phyloP scores from a whole-genome alignment of 2,329 filamentous ascomycete genomes.

The Aspergillus bombycis region DNA sequence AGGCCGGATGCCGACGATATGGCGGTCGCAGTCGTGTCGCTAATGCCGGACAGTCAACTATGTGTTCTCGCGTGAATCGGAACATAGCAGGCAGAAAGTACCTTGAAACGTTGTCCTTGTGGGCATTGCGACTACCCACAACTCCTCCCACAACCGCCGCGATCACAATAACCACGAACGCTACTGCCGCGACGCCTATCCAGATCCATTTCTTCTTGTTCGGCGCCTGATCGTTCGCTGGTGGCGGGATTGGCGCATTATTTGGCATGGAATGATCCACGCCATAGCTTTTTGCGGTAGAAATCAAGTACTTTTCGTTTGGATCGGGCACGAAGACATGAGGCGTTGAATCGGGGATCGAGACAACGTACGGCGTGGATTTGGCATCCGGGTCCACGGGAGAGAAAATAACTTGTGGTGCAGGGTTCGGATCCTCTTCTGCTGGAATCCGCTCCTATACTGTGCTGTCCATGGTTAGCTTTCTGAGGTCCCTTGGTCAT shows the following conservation, averaged over 20 bases:
- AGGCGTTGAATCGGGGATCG: not conserved
- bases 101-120: not conserved
- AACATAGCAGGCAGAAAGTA: not conserved
- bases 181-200: not conserved
- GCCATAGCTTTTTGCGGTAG: not conserved
- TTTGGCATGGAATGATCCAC: not conserved
- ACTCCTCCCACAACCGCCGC: conserved; percentile 9
- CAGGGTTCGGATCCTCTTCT: not conserved
- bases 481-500: not conserved
- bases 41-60: not conserved
- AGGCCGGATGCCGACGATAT: not conserved
- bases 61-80: not conserved
- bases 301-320: not conserved
- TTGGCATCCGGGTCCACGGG: not conserved
- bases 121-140: conserved; percentile 1
- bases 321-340: not conserved
- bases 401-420: not conserved
- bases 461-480: not conserved
- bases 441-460: not conserved
- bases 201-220: conserved; percentile 1
- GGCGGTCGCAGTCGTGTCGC: not conserved
- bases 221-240: not conserved
- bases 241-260: not conserved
- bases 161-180: not conserved
- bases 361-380: too few relatives aligned